Evolutionary conservation across 805 yeast genomes (phyloP).

Genomic region (Sporopachydermia quercuum): DNA sequence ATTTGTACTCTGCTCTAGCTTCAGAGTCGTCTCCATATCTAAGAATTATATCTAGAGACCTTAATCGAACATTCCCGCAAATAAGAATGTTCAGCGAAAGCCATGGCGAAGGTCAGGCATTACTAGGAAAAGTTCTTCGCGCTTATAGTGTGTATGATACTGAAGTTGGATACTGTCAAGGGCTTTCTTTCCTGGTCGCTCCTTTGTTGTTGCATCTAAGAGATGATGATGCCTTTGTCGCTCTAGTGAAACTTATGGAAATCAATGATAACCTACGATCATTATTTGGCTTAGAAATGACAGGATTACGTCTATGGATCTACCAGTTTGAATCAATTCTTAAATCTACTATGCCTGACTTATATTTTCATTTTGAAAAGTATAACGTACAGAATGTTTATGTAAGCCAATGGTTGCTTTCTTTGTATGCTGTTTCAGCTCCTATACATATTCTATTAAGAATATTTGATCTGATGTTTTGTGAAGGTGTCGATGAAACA

Average conservation of each 20-base stretch:
- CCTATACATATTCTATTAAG: conserved; percentile 36
- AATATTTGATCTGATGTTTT: conserved; percentile 34
- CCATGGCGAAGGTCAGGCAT: conserved; percentile 25
- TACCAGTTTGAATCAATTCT: conserved; percentile 34
- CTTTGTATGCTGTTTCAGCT: conserved; percentile 44
- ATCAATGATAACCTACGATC: conserved; percentile 35
- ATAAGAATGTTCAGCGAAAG: conserved; percentile 30
- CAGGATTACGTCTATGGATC: conserved; percentile 37
- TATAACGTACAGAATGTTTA: conserved; percentile 30
- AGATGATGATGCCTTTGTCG: conserved; percentile 31
- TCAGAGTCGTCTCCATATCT: conserved; percentile 28
- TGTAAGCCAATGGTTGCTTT: conserved; percentile 53
- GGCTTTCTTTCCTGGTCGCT: conserved; percentile 47
- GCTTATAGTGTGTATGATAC: conserved; percentile 51
- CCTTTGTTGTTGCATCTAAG: conserved; percentile 32
- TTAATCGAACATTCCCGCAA: conserved; percentile 44
- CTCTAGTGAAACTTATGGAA: conserved; percentile 42
- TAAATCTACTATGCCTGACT: conserved; percentile 23
- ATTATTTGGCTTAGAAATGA: conserved; percentile 37
- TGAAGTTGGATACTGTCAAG: conserved; percentile 58
- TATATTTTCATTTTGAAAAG: conserved; percentile 27
- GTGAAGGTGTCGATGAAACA: conserved; percentile 39
- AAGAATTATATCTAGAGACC: conserved; percentile 37
- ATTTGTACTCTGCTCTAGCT: conserved; percentile 23
- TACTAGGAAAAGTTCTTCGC: conserved; percentile 39